Evolutionary conservation across 2,329 filamentous ascomycete genomes (phyloP), one percentile per base, ranked within the genome.

Genomic region (Cladosporium phlei): DNA sequence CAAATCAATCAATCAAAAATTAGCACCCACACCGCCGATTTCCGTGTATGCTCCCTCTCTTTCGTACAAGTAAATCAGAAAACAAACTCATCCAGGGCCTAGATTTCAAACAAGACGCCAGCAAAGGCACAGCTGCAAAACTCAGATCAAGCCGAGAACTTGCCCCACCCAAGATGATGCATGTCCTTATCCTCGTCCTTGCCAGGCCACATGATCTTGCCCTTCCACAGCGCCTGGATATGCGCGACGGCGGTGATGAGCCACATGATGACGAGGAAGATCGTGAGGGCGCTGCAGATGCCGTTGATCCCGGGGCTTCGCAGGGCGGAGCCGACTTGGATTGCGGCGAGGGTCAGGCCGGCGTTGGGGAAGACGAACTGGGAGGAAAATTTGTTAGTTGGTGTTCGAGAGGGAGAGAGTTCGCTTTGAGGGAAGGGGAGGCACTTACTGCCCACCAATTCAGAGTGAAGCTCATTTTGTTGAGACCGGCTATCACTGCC

Each of bases 321-420:
- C 5, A 83, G 62, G 22, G 52, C 47, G 29, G 54, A 68, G 2
- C 77, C 80, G 33, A 83, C 69, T 8, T 74, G 66, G 32, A 83
- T 79, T 6, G 75, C 76, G 0, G 78, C 75, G 35, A 84, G 69
- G 1, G 77, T 79, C 49, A 83, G 77, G 0, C 81, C 81, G 1
- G 77, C 78, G 50, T 85, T 84, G 4, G 81, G 81, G 56, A 84
- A 85, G 21, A 85, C 75, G 59, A 82, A 79, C 2, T 45, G 5
- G 2, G 5, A 10, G 6, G 16, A 20, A 5, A 6, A 10, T 16
- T n/a, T 17, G 14, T 5, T 11, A 21, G 19, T 2, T 5, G 12
- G 20, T 22, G 19, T 4, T 12, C 3, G 19, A 5, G 2, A 5
- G 19, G 7, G 19, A 5, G 2, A 5, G 16, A 5, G 11, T 33